Conservation (phyloP, 306 rosid species). For the Casuarina equisetifolia region DNA sequence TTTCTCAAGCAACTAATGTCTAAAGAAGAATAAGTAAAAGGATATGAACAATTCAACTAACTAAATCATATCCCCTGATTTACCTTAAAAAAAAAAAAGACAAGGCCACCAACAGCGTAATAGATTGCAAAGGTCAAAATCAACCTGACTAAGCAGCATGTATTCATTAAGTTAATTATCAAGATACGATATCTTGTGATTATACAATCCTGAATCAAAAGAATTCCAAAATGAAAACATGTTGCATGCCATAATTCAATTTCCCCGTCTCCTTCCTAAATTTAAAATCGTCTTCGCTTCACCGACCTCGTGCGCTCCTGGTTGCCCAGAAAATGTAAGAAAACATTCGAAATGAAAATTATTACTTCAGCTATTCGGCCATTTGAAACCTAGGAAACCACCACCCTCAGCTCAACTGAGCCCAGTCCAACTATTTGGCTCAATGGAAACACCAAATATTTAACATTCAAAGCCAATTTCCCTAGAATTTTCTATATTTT, state of each 20-base stretch:
- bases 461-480: neutral
- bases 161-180: neutral
- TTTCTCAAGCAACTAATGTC: too few species aligned
- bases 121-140: too few species aligned
- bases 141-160: too few species aligned
- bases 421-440: neutral
- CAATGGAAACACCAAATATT: neutral
- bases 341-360: neutral
- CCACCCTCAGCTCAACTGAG: neutral
- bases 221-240: neutral
- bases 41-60: too few species aligned
- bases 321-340: neutral
- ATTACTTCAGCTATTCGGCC: neutral
- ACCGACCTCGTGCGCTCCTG: neutral
- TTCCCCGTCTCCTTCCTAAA: neutral
- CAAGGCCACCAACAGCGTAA: neutral
- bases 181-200: neutral
- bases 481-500: neutral
- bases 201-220: neutral
- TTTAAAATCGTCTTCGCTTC: neutral
- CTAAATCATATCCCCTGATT: too few species aligned
- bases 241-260: neutral
- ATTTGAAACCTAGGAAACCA: neutral
- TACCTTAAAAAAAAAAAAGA: too few species aligned
- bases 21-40: too few species aligned